These are phyloP conservation scores for Podospora pseudoanserina DNA, from an alignment of 495 filamentous ascomycete species.

Conservation along the genomic window DNA sequence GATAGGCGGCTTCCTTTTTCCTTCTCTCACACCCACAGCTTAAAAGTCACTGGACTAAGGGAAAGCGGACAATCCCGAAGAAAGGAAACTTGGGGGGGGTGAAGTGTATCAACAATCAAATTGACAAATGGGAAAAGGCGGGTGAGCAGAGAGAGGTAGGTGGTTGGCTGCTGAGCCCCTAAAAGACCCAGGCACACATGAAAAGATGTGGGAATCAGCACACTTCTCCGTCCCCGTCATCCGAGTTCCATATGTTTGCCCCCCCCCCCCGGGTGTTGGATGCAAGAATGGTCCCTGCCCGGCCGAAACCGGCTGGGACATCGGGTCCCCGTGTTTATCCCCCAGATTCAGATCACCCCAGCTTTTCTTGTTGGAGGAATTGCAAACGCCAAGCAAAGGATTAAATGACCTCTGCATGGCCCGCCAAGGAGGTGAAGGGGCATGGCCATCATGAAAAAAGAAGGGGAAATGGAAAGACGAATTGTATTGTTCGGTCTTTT, in stretches of 20 bases:
- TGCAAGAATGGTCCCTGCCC: slow-evolving; percentile 11
- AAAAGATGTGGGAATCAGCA: slow-evolving; percentile 13
- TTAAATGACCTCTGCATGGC: neutral
- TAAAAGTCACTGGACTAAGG: neutral
- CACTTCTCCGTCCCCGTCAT: slow-evolving; percentile 20
- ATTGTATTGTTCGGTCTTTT: neutral
- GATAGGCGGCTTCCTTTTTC: neutral
- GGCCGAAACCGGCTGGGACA: slow-evolving; percentile 19
- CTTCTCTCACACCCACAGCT: neutral
- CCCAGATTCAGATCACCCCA: neutral
- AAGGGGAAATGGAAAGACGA: slow-evolving; percentile 7
- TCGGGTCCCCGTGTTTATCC: neutral
- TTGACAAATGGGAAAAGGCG: neutral
- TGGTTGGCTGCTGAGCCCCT: slow-evolving; percentile 8
- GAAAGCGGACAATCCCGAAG: neutral
- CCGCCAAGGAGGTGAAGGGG: slow-evolving; percentile 1
- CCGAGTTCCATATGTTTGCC: slow-evolving; percentile 7
- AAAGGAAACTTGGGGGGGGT: neutral
- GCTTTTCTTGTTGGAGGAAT: neutral
- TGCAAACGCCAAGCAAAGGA: neutral
- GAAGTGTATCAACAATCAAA: neutral
- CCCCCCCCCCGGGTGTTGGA: neutral
- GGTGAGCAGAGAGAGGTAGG: neutral
- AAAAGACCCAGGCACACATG: neutral
- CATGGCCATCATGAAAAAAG: neutral